Conservation (phyloP, 257 asterid species). For the Scutellaria galericulata region DNA sequence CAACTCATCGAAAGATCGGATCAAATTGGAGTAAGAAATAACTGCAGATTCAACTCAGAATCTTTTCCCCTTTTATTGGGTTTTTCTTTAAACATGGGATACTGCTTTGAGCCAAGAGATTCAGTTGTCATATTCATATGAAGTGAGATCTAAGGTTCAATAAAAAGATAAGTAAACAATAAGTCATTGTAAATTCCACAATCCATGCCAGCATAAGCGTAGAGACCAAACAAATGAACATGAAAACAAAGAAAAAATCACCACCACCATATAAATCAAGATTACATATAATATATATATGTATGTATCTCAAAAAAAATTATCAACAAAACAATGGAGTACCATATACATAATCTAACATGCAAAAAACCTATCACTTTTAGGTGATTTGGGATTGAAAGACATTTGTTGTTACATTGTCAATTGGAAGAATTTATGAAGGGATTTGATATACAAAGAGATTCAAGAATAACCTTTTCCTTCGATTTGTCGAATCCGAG, state of each 20-base stretch:
- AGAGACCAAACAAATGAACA: conserved; percentile 39
- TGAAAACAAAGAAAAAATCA: background rate
- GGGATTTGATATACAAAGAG: background rate
- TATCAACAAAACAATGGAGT: too few species aligned
- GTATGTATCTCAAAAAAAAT: too few species aligned
- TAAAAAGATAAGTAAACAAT: background rate
- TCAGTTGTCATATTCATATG: conserved; percentile 36
- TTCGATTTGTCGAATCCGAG: background rate
- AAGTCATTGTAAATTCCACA: conserved; percentile 39
- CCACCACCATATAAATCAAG: background rate
- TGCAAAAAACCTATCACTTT: background rate
- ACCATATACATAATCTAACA: too few species aligned
- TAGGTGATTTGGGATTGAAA: background rate
- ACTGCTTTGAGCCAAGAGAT: conserved; percentile 57
- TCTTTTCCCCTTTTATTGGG: conserved; percentile 14
- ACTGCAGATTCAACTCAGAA: background rate
- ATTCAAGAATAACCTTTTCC: background rate
- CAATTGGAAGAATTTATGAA: background rate
- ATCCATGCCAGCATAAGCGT: conserved; percentile 44
- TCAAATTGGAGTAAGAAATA: background rate
- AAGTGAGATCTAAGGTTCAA: conserved; percentile 38
- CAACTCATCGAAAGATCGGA: background rate
- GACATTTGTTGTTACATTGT: background rate
- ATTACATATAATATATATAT: background rate
- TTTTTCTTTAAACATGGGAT: conserved; percentile 26